These are phyloP conservation scores for Pichia thaimueangensis DNA, from an alignment of 805 yeast species.

Conservation along the genomic window DNA sequence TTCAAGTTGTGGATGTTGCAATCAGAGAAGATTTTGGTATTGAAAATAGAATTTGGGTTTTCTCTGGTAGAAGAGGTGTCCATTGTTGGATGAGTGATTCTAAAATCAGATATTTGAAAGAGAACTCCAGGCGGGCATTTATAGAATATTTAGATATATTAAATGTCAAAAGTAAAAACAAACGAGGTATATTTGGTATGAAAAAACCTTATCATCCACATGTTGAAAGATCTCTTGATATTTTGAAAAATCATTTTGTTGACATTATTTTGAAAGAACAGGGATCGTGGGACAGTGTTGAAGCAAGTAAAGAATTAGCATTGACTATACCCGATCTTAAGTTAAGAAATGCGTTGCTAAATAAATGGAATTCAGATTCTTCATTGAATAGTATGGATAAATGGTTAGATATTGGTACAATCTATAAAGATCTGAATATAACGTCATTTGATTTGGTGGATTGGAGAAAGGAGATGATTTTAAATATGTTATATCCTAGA, in stretches of 20 bases:
- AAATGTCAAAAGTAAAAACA: slow-evolving; percentile 43
- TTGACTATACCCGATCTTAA: slow-evolving; percentile 58
- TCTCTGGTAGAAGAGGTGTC: slow-evolving; percentile 97
- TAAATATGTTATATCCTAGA: slow-evolving; percentile 82
- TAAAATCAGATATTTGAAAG: slow-evolving; percentile 70
- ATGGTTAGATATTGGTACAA: slow-evolving; percentile 69
- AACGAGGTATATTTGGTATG: slow-evolving; percentile 42
- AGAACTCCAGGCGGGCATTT: slow-evolving; percentile 66
- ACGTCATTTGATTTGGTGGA: slow-evolving; percentile 44
- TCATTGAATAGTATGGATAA: slow-evolving; percentile 52
- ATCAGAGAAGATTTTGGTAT: slow-evolving; percentile 87
- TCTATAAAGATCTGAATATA: slow-evolving; percentile 36
- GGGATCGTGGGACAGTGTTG: slow-evolving; percentile 71
- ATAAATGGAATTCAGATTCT: slow-evolving; percentile 53
- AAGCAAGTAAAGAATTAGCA: slow-evolving; percentile 49
- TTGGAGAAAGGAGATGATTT: slow-evolving; percentile 72
- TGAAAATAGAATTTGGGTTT: slow-evolving; percentile 84
- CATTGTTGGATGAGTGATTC: slow-evolving; percentile 96
- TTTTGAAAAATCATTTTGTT: slow-evolving; percentile 57
- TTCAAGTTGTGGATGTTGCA: slow-evolving; percentile 64
- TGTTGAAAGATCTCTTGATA: slow-evolving; percentile 64
- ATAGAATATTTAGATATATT: slow-evolving; percentile 80
- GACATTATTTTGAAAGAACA: slow-evolving; percentile 70
- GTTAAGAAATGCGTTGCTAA: slow-evolving; percentile 45
- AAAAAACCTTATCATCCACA: slow-evolving; percentile 89